A percentile compares a stretch with the other conserved stretches of the same genome.
These are phyloP conservation scores for Circinella minor DNA, from an alignment of 371 early-diverging fungal species.

Conservation along the genomic window DNA sequence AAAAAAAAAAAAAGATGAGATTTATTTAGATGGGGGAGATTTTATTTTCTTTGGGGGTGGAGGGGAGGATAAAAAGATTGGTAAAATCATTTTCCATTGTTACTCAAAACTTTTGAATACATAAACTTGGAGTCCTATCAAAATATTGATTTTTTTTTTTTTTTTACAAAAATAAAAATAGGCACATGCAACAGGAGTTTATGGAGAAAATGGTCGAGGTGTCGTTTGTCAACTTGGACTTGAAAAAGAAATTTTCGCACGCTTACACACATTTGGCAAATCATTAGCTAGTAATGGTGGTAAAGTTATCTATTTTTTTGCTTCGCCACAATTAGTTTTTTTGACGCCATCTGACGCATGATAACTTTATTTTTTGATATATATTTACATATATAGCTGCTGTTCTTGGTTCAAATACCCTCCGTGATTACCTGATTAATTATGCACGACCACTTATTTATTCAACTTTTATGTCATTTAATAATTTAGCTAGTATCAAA, in stretches of 20 bases:
- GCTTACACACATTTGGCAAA: conserved; percentile 87
- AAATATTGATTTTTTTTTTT: no score
- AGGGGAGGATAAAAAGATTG: no score
- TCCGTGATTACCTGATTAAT: conserved; percentile 77
- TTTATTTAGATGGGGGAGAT: not conserved
- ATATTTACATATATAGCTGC: conserved; percentile 64
- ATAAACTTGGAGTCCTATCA: no score
- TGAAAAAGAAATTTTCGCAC: conserved; percentile 71
- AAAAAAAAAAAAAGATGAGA: not conserved
- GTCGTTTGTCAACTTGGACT: conserved; percentile 66
- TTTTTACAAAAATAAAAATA: conserved; percentile 15
- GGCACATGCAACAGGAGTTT: conserved; percentile 87
- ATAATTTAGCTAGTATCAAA: conserved; percentile 59
- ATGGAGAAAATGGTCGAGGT: conserved; percentile 73
- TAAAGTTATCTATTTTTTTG: conserved; percentile 26
- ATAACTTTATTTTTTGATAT: not conserved
- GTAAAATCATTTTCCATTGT: no score
- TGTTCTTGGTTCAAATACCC: conserved; percentile 62
- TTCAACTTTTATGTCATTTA: conserved; percentile 76
- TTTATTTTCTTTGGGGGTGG: not conserved
- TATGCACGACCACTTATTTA: conserved; percentile 85
- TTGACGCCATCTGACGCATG: not conserved
- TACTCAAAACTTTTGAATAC: no score
- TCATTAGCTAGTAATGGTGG: conserved; percentile 84
- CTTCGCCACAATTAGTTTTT: not conserved